These are phyloP conservation scores for Lodderomyces theae DNA, from an alignment of 1,139 yeast genomes.

Conservation along the genomic window DNA sequence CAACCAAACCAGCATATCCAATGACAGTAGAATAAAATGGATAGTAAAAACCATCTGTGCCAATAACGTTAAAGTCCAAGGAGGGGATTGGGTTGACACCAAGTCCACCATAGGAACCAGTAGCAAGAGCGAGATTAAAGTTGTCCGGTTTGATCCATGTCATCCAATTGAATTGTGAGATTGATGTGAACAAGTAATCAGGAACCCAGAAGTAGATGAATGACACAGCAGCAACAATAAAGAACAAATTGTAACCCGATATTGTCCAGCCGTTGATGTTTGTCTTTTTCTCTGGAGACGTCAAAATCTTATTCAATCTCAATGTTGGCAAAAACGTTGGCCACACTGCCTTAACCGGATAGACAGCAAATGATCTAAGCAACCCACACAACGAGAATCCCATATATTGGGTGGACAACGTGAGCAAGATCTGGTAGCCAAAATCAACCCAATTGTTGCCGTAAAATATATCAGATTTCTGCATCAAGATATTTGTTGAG, in stretches of 20 bases:
- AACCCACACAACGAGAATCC: slow-evolving; percentile 67
- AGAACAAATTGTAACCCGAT: slow-evolving; percentile 33
- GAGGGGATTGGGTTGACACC: slow-evolving; percentile 57
- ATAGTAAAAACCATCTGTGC: slow-evolving; percentile 27
- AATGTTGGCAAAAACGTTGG: slow-evolving; percentile 54
- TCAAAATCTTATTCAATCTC: slow-evolving; percentile 54
- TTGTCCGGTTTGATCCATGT: slow-evolving; percentile 37
- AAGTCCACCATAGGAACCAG: slow-evolving; percentile 54
- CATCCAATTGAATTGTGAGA: slow-evolving; percentile 39
- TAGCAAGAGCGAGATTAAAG: slow-evolving; percentile 45
- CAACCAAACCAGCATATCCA: slow-evolving; percentile 38
- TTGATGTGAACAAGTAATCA: slow-evolving; percentile 29
- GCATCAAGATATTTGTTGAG: slow-evolving; percentile 17
- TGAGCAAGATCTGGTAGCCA: slow-evolving; percentile 50
- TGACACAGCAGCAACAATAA: slow-evolving; percentile 20
- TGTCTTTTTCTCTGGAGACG: slow-evolving; percentile 40
- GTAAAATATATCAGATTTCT: slow-evolving; percentile 17
- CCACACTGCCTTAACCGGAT: slow-evolving; percentile 57
- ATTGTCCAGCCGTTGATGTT: slow-evolving; percentile 38
- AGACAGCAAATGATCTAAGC: slow-evolving; percentile 52
- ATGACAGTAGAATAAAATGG: slow-evolving; percentile 49
- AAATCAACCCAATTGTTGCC: slow-evolving; percentile 37
- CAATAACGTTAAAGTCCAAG: slow-evolving; percentile 48
- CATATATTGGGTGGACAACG: slow-evolving; percentile 53
- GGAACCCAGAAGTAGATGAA: slow-evolving; percentile 38